Evolutionary conservation across 116 monocot species (phyloP), one percentile per base, ranked within the genome.

Genomic region (Iris pallida): DNA sequence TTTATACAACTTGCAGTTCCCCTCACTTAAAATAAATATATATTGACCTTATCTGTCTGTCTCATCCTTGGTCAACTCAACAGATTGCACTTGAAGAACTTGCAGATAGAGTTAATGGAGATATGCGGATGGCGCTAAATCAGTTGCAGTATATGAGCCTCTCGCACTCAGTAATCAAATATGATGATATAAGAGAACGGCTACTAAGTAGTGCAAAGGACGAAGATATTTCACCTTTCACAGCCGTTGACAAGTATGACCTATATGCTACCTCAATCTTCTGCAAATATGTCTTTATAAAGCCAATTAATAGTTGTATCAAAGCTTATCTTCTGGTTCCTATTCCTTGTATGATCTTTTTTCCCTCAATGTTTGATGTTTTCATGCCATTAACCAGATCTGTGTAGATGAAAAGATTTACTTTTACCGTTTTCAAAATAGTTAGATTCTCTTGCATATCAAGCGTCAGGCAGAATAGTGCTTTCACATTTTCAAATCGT

Each of bases 191-290:
- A 70, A 89, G 85, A 72, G 73, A 71, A 54, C 89, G 97, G 4
- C 85, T 97, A 59, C 80, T 78, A 70, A 80, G 73, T 64, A 92
- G 92, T 75, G 63, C 90, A 55, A 97, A 97, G 71, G 92, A 97
- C 82, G 97, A 97, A 83, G 92, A 97, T 68, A 92, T 97, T 75
- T 97, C 97, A 53, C 97, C 97, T 18, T 97, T 97, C 68, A 76
- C 89, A 43, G 97, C 97, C 64, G 92, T 90, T 67, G 97, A 97
- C 90, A 97, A 97, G 97, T 97, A 97, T 19, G 77, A 30, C 56
- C 20, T 68, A n/a, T 47, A 16, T 54, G 8, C 44, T 53, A 19
- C 20, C 53, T 66, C 7, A 16, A 46, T 72, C 7, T 72, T 65
- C 8, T 19, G 30, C 17, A 40, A 40, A 44, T 53, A 18, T 75